These are phyloP conservation scores for Leptographium procerum DNA, from an alignment of 2,329 filamentous ascomycete genomes.

Conservation along the genomic window DNA sequence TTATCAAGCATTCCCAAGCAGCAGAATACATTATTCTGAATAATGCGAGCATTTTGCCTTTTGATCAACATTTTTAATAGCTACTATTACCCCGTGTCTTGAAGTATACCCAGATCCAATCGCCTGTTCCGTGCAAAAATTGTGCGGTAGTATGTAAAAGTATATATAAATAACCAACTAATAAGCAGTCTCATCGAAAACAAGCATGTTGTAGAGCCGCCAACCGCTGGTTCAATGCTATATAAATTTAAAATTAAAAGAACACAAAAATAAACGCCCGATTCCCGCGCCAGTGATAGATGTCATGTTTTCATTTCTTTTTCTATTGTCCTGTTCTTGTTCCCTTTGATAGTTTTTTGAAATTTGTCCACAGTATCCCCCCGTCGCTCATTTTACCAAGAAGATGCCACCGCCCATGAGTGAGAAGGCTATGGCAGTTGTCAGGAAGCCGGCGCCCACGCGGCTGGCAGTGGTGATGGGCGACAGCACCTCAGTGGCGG, in stretches of 20 bases:
- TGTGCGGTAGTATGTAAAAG: no score
- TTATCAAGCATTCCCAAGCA: not conserved
- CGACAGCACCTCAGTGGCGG: conserved; percentile 13
- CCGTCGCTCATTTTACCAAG: conserved; percentile 25
- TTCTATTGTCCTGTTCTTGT: not conserved
- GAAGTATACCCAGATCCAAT: no score
- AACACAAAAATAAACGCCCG: not conserved
- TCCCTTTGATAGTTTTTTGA: no score
- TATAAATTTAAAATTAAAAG: not conserved
- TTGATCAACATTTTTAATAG: not conserved
- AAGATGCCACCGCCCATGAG: conserved; percentile 39
- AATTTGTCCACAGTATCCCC: not conserved
- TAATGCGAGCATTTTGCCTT: not conserved
- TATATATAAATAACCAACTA: not conserved
- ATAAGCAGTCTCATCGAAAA: no score
- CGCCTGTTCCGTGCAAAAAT: no score
- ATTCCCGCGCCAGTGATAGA: not conserved
- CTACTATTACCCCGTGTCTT: no score
- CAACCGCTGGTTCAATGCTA: not conserved
- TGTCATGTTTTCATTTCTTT: not conserved
- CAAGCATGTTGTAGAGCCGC: not conserved
- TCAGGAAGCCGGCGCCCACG: conserved; percentile 45
- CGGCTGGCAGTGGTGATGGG: conserved; percentile 38
- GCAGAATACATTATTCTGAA: not conserved
- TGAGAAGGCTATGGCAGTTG: conserved; percentile 35